Evolutionary conservation across 2,329 filamentous ascomycete species (phyloP).

Genomic region (Talaromyces albobiverticillius): DNA sequence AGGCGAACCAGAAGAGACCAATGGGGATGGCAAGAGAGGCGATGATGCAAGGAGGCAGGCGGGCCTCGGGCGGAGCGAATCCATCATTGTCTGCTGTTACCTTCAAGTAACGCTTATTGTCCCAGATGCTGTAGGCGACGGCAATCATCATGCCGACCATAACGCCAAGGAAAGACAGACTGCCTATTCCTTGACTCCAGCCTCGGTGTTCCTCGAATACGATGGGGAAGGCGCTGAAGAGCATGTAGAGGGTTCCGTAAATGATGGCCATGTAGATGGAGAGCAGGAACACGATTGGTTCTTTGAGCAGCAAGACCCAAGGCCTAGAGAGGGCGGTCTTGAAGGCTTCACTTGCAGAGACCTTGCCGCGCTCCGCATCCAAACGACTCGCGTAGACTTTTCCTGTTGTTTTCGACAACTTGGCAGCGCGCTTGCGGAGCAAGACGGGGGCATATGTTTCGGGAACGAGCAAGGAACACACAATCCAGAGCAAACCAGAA

Average conservation of each 20-base stretch:
- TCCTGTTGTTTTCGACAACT: conserved; percentile 49
- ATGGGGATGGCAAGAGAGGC: conserved; percentile 54
- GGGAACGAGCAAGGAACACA: conserved; percentile 28
- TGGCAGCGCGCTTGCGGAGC: conserved; percentile 49
- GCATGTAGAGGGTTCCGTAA: conserved; percentile 53
- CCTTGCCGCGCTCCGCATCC: conserved; percentile 41
- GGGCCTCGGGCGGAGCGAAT: conserved; percentile 60
- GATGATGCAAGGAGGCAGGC: conserved; percentile 49
- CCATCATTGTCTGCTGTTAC: conserved; percentile 49
- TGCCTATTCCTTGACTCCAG: conserved; percentile 47
- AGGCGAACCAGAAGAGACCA: conserved; percentile 60
- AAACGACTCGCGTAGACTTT: conserved; percentile 46
- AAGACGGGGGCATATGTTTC: conserved; percentile 51
- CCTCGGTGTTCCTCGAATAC: conserved; percentile 46
- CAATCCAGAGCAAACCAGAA: conserved; percentile 56
- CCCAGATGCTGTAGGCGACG: conserved; percentile 39
- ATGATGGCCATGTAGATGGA: conserved; percentile 52
- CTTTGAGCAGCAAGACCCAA: conserved; percentile 46
- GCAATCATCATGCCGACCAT: conserved; percentile 41
- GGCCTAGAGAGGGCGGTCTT: conserved; percentile 51
- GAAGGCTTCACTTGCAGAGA: conserved; percentile 38
- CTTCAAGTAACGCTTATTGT: conserved; percentile 40
- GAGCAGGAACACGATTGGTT: conserved; percentile 51
- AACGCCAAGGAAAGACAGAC: conserved; percentile 50
- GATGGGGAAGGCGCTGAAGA: conserved; percentile 53